A percentile compares a stretch with the other conserved stretches of the same genome.
phyloP scores from a whole-genome alignment of 2,329 filamentous ascomycete genomes.

The Zelopaecilomyces penicillatus region DNA sequence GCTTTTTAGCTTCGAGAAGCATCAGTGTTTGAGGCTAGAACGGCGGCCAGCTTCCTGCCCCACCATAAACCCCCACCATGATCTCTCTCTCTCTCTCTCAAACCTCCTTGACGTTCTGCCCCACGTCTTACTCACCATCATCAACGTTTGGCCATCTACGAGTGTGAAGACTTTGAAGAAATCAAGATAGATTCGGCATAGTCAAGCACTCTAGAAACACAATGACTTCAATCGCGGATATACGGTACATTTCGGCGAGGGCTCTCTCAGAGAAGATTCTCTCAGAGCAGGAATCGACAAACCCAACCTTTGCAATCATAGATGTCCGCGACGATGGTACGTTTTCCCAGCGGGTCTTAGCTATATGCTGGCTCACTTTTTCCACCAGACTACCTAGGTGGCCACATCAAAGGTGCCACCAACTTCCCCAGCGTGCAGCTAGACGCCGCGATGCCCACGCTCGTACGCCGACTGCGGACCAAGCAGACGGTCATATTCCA shows the following conservation, averaged over 20 bases:
- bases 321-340: constrained; percentile 81
- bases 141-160: no score
- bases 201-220: constrained; percentile 9
- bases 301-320: constrained; percentile 59
- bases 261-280: constrained; percentile 59
- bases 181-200: no score
- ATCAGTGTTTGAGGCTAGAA: no score
- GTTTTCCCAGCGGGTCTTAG: constrained; percentile 11
- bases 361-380: neutral
- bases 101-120: no score
- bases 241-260: constrained; percentile 61
- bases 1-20: no score
- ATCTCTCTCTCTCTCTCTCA: no score
- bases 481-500: constrained; percentile 89
- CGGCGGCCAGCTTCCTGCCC: no score
- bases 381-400: constrained; percentile 72
- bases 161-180: no score
- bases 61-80: no score
- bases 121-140: no score
- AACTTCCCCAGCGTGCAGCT: constrained; percentile 69
- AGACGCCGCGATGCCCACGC: constrained; percentile 68
- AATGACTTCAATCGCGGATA: constrained; percentile 49
- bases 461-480: constrained; percentile 68
- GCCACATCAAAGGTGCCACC: constrained; percentile 71
- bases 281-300: constrained; percentile 31